A percentile compares a stretch with the other conserved stretches of the same genome.
These are phyloP conservation scores for Colletotrichum orbiculare DNA, from an alignment of 2,329 filamentous ascomycete species.

Conservation along the genomic window DNA sequence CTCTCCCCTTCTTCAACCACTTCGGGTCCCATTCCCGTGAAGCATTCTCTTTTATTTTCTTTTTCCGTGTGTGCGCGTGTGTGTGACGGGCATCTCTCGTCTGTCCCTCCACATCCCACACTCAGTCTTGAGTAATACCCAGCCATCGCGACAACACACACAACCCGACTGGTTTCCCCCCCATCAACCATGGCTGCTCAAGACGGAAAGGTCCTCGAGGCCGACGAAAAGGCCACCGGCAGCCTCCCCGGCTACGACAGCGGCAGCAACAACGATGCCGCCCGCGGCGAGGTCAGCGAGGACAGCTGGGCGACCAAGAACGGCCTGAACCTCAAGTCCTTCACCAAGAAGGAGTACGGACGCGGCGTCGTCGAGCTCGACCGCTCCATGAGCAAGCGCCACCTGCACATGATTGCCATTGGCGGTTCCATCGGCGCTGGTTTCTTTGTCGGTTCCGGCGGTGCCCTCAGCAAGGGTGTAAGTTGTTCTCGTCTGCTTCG, in stretches of 20 bases:
- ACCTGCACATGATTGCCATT: slow-evolving; percentile 72
- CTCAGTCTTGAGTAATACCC: background rate
- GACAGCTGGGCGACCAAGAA: slow-evolving; percentile 50
- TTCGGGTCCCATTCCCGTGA: slow-evolving; percentile 27
- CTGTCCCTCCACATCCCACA: slow-evolving; percentile 5
- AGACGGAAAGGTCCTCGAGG: slow-evolving; percentile 33
- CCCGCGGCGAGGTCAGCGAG: slow-evolving; percentile 38
- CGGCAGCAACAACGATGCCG: slow-evolving; percentile 32
- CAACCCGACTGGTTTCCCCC: background rate
- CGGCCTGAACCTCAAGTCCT: slow-evolving; percentile 53
- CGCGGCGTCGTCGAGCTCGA: slow-evolving; percentile 49
- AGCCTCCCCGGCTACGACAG: slow-evolving; percentile 28
- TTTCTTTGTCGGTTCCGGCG: slow-evolving; percentile 71
- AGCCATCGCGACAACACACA: background rate
- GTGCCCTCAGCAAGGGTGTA: slow-evolving; percentile 59
- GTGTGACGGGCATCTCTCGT: slow-evolving; percentile 13
- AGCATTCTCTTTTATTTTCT: no score
- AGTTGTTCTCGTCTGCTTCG: background rate
- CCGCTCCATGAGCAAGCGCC: slow-evolving; percentile 64
- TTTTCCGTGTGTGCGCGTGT: no score
- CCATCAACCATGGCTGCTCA: slow-evolving; percentile 25
- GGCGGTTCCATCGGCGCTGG: slow-evolving; percentile 71
- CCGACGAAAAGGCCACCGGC: slow-evolving; percentile 29
- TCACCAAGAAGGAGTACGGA: slow-evolving; percentile 45
- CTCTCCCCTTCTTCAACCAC: slow-evolving; percentile 4